These are phyloP conservation scores for Aspergillus spinulosporus DNA, from an alignment of 2,329 filamentous ascomycete species.

Conservation along the genomic window DNA sequence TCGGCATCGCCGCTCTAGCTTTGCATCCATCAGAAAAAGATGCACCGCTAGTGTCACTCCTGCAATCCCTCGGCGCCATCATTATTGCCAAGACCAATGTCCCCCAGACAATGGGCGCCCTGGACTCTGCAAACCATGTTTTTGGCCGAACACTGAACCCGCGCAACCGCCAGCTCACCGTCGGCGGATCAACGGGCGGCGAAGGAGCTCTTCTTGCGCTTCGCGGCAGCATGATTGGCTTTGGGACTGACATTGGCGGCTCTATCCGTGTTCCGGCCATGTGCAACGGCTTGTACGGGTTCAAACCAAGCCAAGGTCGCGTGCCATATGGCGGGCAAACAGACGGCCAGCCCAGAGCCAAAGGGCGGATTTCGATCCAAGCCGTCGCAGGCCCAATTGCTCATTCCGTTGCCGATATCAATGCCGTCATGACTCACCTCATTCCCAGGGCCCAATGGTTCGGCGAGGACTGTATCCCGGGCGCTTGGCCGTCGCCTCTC, in stretches of 20 bases:
- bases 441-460: slow-evolving; percentile 57
- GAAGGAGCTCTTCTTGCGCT: slow-evolving; percentile 62
- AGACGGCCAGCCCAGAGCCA: slow-evolving; percentile 48
- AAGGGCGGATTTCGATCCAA: slow-evolving; percentile 54
- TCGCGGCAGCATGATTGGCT: slow-evolving; percentile 59
- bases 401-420: slow-evolving; percentile 41
- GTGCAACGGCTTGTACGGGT: slow-evolving; percentile 54
- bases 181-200: slow-evolving; percentile 67
- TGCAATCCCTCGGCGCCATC: slow-evolving; percentile 63
- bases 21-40: slow-evolving; percentile 59
- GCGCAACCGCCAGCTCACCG: slow-evolving; percentile 58
- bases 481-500: slow-evolving; percentile 37
- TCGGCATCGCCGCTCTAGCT: slow-evolving; percentile 62
- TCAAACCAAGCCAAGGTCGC: slow-evolving; percentile 51
- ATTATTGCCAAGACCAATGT: slow-evolving; percentile 72
- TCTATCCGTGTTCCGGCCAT: slow-evolving; percentile 51
- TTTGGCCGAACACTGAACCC: slow-evolving; percentile 66
- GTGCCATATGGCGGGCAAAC: slow-evolving; percentile 55
- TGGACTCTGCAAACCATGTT: slow-evolving; percentile 62
- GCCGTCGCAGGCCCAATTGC: slow-evolving; percentile 46
- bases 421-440: slow-evolving; percentile 52
- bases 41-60: slow-evolving; percentile 58
- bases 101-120: slow-evolving; percentile 57
- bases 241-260: slow-evolving; percentile 62
- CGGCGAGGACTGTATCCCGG: slow-evolving; percentile 49